Percentiles rank a stretch among this genome's conserved stretches.
Evolutionary conservation across 2,329 filamentous ascomycete genomes (phyloP).

Genomic region (Lithohypha guttulata): DNA sequence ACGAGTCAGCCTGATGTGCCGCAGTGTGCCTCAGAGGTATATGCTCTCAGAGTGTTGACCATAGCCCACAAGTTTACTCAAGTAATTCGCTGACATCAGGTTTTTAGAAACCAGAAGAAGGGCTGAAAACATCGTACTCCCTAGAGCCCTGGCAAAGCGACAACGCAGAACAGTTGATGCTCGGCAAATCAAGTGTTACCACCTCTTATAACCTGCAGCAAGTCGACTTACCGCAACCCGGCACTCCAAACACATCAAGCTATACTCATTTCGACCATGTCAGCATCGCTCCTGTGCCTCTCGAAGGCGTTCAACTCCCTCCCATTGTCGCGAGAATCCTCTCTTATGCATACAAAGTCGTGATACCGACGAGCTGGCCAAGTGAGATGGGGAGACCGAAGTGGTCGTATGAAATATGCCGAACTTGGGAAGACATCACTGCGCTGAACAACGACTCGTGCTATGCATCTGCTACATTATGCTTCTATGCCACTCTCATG

Average conservation of each 20-base stretch:
- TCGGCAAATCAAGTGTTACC: too few relatives aligned
- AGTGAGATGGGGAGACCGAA: slow-evolving; percentile 12
- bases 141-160: slow-evolving; percentile 6
- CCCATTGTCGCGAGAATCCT: slow-evolving; percentile 15
- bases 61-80: too few relatives aligned
- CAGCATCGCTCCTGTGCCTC: neutral
- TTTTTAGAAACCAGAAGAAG: neutral
- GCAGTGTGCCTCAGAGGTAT: neutral
- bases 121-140: neutral
- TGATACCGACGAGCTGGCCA: slow-evolving; percentile 18
- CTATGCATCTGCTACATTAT: slow-evolving; percentile 18
- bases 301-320: slow-evolving; percentile 1
- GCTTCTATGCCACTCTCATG: slow-evolving; percentile 17
- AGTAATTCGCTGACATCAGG: too few relatives aligned
- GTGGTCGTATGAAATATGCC: slow-evolving; percentile 14
- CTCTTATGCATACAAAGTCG: slow-evolving; percentile 17
- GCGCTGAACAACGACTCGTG: slow-evolving; percentile 17
- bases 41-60: neutral
- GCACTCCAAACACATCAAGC: neutral
- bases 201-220: too few relatives aligned
- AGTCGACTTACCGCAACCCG: neutral
- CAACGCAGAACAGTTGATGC: slow-evolving; percentile 4
- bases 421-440: slow-evolving; percentile 16
- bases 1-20: slow-evolving; percentile 7
- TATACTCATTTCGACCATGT: slow-evolving; percentile 11